Conservation (phyloP, 176 grass and related monocot genomes). For the Stipa capillata region DNA sequence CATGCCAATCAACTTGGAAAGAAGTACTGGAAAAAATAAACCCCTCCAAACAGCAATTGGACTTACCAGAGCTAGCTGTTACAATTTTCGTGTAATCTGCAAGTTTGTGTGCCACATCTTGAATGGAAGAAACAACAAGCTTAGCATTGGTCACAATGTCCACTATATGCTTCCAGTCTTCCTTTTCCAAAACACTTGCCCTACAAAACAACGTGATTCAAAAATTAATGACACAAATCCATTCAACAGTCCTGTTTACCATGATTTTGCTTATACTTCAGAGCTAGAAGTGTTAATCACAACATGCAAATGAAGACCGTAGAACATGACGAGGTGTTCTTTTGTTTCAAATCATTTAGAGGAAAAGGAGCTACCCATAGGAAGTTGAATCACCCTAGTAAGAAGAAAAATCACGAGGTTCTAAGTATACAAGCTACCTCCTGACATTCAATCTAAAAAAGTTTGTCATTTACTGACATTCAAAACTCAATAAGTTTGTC, state of each 20-base stretch:
- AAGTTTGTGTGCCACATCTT: conserved; percentile 76
- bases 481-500: not conserved
- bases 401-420: not conserved
- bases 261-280: not conserved
- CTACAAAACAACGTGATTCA: conserved; percentile 36
- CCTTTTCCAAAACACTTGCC: conserved; percentile 76
- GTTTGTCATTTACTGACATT: not conserved
- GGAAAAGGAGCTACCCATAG: not conserved
- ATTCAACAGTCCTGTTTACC: not conserved
- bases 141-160: conserved; percentile 88
- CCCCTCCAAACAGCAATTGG: not conserved
- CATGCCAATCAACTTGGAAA: not conserved
- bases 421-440: not conserved
- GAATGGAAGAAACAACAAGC: conserved; percentile 74
- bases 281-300: not conserved
- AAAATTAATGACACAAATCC: not conserved
- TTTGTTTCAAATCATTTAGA: not conserved
- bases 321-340: not conserved
- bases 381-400: not conserved
- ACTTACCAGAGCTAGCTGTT: conserved; percentile 38
- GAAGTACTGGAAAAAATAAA: not conserved
- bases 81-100: conserved; percentile 58
- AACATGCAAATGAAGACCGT: not conserved
- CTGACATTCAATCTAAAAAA: too few relatives aligned
- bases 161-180: conserved; percentile 87